Percentiles rank a stretch among this genome's conserved stretches.
These are phyloP conservation scores for Chaetomidium leptoderma DNA, from an alignment of 495 filamentous ascomycete species.

Conservation along the genomic window DNA sequence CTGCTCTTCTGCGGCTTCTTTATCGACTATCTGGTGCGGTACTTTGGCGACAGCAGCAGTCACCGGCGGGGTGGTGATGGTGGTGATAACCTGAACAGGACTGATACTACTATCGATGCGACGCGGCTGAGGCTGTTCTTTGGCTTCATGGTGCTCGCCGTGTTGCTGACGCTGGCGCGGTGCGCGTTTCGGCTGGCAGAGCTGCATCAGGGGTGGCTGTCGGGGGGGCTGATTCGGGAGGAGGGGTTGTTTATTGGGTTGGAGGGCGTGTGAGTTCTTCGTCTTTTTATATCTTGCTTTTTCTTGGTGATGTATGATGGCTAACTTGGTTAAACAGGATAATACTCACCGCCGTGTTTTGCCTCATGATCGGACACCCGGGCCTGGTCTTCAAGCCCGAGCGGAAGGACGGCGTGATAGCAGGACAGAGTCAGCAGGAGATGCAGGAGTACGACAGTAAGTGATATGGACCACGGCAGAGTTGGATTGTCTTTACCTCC, in stretches of 20 bases:
- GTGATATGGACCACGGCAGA: background rate
- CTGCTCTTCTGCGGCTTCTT: conserved; percentile 39
- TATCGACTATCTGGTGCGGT: conserved; percentile 40
- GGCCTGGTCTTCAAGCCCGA: background rate
- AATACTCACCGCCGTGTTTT: background rate
- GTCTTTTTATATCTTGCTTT: background rate
- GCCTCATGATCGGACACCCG: conserved; percentile 6
- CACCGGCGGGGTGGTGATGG: background rate
- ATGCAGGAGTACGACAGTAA: background rate
- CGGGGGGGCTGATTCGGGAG: conserved; percentile 38
- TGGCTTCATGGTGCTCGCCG: conserved; percentile 37
- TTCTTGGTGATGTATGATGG: background rate
- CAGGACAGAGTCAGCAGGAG: background rate
- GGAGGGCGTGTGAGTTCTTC: conserved; percentile 43
- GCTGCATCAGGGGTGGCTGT: conserved; percentile 41
- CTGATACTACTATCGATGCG: too few species aligned
- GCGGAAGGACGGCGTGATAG: background rate
- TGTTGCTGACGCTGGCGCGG: conserved; percentile 41
- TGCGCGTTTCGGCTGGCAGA: conserved; percentile 50
- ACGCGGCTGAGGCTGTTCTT: conserved; percentile 38
- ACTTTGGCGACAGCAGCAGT: conserved; percentile 17
- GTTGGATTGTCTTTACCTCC: background rate
- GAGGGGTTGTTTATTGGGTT: conserved; percentile 45
- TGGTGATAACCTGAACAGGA: background rate
- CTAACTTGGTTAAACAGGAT: background rate